phyloP scores from a whole-genome alignment of 2,329 filamentous ascomycete genomes.

The Colletotrichum eleusines region DNA sequence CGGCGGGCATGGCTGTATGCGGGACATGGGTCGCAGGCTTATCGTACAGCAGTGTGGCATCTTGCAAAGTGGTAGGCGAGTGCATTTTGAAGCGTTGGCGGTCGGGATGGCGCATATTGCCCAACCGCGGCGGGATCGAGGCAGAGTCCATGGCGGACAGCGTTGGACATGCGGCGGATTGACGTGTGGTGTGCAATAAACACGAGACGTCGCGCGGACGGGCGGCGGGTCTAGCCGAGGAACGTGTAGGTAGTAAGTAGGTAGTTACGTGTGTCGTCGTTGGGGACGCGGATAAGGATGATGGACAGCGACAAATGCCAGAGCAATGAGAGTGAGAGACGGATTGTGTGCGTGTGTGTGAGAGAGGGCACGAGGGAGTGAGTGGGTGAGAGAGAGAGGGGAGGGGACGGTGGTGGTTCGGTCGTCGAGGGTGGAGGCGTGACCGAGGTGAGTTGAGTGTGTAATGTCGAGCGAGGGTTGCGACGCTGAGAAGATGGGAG shows the following conservation, averaged over 20 bases:
- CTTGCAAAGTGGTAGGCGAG: constrained; percentile 8
- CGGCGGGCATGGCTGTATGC: constrained; percentile 4
- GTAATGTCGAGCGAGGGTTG: constrained; percentile 42
- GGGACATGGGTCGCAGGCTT: constrained; percentile 25
- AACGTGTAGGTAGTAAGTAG: no score
- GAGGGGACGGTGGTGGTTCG: background rate
- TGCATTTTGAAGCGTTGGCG: constrained; percentile 34
- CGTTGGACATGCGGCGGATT: constrained; percentile 22
- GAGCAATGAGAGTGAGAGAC: no score
- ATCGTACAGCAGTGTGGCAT: constrained; percentile 23
- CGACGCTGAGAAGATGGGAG: constrained; percentile 32
- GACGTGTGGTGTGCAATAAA: constrained; percentile 2
- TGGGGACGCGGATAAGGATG: constrained; percentile 4
- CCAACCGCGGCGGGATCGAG: constrained; percentile 36
- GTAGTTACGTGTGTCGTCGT: background rate
- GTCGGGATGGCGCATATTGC: constrained; percentile 28
- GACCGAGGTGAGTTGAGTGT: background rate
- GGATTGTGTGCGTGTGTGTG: background rate
- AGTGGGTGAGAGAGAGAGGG: background rate
- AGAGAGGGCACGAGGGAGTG: background rate
- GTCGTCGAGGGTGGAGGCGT: constrained; percentile 18
- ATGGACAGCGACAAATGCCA: constrained; percentile 10
- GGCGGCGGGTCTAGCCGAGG: background rate
- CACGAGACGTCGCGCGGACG: constrained; percentile 15
- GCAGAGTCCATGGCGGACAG: constrained; percentile 40